phyloP scores from a whole-genome alignment of 2,329 filamentous ascomycete genomes.

The Thielaviopsis populi region DNA sequence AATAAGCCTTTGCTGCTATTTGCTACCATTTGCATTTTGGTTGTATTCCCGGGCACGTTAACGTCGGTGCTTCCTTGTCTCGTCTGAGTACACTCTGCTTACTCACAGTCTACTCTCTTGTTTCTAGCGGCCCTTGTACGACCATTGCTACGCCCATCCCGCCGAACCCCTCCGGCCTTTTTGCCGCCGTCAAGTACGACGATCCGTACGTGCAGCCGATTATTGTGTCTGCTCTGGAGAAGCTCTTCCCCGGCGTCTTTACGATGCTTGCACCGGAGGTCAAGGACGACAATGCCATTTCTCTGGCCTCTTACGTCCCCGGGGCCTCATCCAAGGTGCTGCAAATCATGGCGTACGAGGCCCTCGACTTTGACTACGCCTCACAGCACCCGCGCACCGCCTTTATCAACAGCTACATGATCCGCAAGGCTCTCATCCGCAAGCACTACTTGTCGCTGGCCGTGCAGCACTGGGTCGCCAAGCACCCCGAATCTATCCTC shows the following conservation, averaged over 20 bases:
- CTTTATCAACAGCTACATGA: constrained; percentile 79
- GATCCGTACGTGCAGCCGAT: constrained; percentile 82
- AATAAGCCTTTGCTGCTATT: neutral
- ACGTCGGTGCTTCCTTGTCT: neutral
- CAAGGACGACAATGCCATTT: constrained; percentile 23
- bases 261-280: constrained; percentile 25
- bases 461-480: constrained; percentile 70
- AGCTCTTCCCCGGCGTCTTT: constrained; percentile 46
- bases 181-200: constrained; percentile 42
- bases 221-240: constrained; percentile 55
- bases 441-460: constrained; percentile 88
- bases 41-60: neutral
- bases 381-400: constrained; percentile 44
- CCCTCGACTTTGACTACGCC: constrained; percentile 67
- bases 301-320: constrained; percentile 26
- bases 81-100: neutral
- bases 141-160: neutral
- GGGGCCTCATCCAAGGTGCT: constrained; percentile 36
- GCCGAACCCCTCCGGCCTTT: neutral
- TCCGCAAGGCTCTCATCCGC: constrained; percentile 87
- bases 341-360: constrained; percentile 77
- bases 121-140: neutral
- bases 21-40: neutral
- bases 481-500: constrained; percentile 59
- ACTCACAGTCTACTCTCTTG: neutral